phyloP scores from a whole-genome alignment of 345 rosid genomes.

The Sonneratia alba region DNA sequence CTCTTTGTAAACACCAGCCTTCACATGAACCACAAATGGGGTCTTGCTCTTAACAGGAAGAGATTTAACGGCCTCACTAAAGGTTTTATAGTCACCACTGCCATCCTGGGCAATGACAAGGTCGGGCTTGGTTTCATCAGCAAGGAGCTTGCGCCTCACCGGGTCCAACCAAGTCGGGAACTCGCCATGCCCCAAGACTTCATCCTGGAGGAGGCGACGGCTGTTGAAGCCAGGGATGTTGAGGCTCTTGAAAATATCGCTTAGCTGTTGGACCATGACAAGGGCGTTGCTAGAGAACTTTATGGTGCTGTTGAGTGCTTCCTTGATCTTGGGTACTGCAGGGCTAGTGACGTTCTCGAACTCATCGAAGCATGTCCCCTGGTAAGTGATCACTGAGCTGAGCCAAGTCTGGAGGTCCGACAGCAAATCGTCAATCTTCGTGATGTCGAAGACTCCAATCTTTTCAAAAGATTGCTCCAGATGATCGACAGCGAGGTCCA shows the following conservation, averaged over 20 bases:
- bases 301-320: slow-evolving; percentile 16
- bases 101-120: slow-evolving; percentile 35
- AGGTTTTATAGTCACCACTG: slow-evolving; percentile 25
- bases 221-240: slow-evolving; percentile 5
- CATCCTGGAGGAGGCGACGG: slow-evolving; percentile 10
- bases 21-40: slow-evolving; percentile 24
- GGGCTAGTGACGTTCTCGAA: slow-evolving; percentile 25
- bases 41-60: slow-evolving; percentile 9
- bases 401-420: slow-evolving; percentile 27
- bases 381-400: slow-evolving; percentile 29
- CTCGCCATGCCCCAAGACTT: slow-evolving; percentile 9
- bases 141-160: slow-evolving; percentile 19
- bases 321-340: slow-evolving; percentile 22
- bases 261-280: slow-evolving; percentile 24
- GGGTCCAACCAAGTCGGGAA: slow-evolving; percentile 22
- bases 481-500: slow-evolving; percentile 24
- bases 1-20: slow-evolving; percentile 29
- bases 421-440: slow-evolving; percentile 14
- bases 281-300: slow-evolving; percentile 28
- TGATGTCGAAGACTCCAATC: slow-evolving; percentile 18
- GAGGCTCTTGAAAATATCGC: slow-evolving; percentile 8
- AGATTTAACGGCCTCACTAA: slow-evolving; percentile 15
- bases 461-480: slow-evolving; percentile 18
- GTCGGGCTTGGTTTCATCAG: slow-evolving; percentile 13
- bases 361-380: slow-evolving; percentile 38